Evolutionary conservation across 305 asterid genomes (phyloP).

Genomic region (Solanum hybrid): DNA sequence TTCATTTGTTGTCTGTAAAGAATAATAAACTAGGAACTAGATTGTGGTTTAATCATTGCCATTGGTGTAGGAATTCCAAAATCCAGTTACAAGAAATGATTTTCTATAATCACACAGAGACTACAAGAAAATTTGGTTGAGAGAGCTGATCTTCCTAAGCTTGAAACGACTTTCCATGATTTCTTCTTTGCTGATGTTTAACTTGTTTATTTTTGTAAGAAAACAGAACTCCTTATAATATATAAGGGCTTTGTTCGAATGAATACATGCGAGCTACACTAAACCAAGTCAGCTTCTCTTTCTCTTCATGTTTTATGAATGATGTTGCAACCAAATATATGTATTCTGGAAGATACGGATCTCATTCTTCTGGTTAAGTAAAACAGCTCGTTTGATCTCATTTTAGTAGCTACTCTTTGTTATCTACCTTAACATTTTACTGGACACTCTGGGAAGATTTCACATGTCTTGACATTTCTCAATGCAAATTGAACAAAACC

Average conservation of each 20-base stretch:
- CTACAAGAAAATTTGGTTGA: not conserved
- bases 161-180: not conserved
- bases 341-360: not conserved
- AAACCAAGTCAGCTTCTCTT: not conserved
- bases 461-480: slow-evolving; percentile 87
- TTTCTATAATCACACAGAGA: not conserved
- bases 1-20: not conserved
- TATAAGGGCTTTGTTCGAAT: not conserved
- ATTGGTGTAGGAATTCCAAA: not conserved
- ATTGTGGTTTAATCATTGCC: not conserved
- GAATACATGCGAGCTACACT: not conserved
- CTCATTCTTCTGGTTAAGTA: not conserved
- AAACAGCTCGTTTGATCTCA: not conserved
- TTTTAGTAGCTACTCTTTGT: slow-evolving; percentile 9
- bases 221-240: not conserved
- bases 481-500: slow-evolving; percentile 71
- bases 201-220: not conserved
- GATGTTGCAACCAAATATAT: not conserved
- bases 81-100: not conserved
- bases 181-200: not conserved
- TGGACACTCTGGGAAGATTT: slow-evolving; percentile 85
- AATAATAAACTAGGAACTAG: not conserved
- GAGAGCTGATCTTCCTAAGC: not conserved
- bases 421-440: slow-evolving; percentile 36
- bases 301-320: not conserved